phyloP scores from a whole-genome alignment of 1,284 basidiomycete genomes.

The Phylloboletellus chloephorus region DNA sequence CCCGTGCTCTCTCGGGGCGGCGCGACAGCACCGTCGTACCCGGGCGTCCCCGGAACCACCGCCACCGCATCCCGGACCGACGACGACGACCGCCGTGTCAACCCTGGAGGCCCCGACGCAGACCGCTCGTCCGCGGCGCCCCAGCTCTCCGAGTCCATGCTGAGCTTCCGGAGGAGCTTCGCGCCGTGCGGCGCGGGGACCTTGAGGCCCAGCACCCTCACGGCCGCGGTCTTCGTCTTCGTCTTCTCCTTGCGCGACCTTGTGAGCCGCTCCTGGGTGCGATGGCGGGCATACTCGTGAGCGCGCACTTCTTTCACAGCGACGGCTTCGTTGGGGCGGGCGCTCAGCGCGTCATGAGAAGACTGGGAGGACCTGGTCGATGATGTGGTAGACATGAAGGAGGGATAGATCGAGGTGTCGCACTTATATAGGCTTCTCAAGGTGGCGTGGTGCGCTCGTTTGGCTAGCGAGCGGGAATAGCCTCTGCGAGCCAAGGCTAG shows the following conservation, averaged over 20 bases:
- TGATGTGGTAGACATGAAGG: constrained; percentile 30
- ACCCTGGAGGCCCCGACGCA: no score
- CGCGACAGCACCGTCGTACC: background rate
- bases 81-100: no score
- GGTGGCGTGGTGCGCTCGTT: constrained; percentile 22
- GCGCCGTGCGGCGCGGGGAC: constrained; percentile 10
- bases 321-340: constrained; percentile 16
- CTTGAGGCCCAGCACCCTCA: constrained; percentile 22
- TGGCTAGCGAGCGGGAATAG: constrained; percentile 25
- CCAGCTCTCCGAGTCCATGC: constrained; percentile 31
- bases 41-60: background rate
- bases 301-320: constrained; percentile 27
- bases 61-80: background rate
- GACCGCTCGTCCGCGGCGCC: constrained; percentile 15
- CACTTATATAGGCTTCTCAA: constrained; percentile 29
- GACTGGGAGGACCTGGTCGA: constrained; percentile 16
- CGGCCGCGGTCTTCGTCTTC: constrained; percentile 24
- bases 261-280: constrained; percentile 29
- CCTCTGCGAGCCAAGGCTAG: constrained; percentile 19
- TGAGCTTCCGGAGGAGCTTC: constrained; percentile 25
- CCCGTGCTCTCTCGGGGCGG: constrained; percentile 3
- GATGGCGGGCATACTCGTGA: constrained; percentile 31
- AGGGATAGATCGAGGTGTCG: constrained; percentile 5
- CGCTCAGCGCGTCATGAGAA: constrained; percentile 18
- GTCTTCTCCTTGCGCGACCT: constrained; percentile 31